Percentiles rank a stretch among this genome's conserved stretches.
phyloP scores from a whole-genome alignment of 768 basidiomycete species.

The Serendipita sp. region DNA sequence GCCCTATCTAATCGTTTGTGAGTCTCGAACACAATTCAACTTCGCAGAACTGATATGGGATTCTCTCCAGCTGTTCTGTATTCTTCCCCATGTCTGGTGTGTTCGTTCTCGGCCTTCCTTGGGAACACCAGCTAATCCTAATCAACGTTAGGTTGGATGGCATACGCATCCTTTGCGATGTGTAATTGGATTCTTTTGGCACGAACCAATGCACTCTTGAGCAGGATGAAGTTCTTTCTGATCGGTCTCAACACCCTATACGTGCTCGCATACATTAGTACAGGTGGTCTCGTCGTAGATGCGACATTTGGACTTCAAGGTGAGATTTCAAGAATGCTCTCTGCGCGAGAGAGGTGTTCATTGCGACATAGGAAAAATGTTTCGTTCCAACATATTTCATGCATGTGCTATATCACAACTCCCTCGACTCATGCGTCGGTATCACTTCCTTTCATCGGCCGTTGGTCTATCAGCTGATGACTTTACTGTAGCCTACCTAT shows the following conservation, averaged over 20 bases:
- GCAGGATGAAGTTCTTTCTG: background rate
- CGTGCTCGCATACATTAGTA: background rate
- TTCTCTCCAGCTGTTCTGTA: background rate
- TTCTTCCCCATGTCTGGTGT: background rate
- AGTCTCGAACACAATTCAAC: background rate
- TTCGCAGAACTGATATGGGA: background rate
- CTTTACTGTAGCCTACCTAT: background rate
- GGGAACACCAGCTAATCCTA: background rate
- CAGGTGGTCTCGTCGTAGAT: background rate
- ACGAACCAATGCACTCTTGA: background rate
- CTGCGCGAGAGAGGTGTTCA: background rate
- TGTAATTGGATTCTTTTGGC: background rate
- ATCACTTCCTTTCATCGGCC: background rate
- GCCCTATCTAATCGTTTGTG: background rate
- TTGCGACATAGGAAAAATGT: background rate
- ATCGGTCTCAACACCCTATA: background rate
- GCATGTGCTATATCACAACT: background rate
- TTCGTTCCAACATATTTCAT: background rate
- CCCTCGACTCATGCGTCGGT: background rate
- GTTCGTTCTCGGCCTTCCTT: background rate
- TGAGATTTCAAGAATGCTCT: background rate
- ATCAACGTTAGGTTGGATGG: background rate
- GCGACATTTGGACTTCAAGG: background rate
- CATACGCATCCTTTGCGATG: background rate
- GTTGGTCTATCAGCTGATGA: background rate